Percentiles rank a stretch among this genome's conserved stretches.
Conservation (phyloP, 179 eudicot species). For the Heliamphora pulchella region DNA sequence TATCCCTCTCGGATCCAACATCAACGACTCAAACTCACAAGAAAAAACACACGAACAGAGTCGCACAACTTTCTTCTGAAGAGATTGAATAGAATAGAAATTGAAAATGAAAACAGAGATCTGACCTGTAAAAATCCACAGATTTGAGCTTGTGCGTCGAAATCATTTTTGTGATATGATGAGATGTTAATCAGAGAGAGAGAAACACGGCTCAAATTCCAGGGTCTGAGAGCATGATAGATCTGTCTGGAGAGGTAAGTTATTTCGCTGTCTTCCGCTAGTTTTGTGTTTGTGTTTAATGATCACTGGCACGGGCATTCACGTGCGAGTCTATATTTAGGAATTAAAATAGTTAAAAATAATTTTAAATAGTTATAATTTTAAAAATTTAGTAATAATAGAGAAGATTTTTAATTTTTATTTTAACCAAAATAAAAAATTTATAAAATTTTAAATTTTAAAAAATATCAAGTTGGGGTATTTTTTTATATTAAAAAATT, state of each 20-base stretch:
- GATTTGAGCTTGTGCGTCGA: conserved; percentile 58
- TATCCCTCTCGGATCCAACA: conserved; percentile 6
- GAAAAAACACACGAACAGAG: no score
- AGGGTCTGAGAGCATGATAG: neutral
- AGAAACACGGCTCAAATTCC: neutral
- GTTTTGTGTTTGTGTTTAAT: no score
- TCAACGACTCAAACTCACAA: neutral
- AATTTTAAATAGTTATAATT: no score
- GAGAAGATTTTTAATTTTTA: no score
- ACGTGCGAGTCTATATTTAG: no score
- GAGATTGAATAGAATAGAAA: neutral
- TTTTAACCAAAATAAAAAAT: no score
- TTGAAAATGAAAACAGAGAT: conserved; percentile 13
- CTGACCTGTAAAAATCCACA: conserved; percentile 66
- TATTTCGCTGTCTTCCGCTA: neutral
- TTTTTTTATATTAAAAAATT: no score
- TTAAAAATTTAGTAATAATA: no score
- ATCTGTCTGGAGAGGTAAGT: neutral
- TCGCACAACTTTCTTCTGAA: neutral
- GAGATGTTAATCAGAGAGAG: neutral
- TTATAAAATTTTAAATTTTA: no score
- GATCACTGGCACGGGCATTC: no score
- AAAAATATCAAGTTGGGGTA: no score
- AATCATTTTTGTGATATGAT: conserved; percentile 27
- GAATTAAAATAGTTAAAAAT: no score